phyloP scores from a whole-genome alignment of 1,284 basidiomycete species.

The Rhodotorula mucilaginosa region DNA sequence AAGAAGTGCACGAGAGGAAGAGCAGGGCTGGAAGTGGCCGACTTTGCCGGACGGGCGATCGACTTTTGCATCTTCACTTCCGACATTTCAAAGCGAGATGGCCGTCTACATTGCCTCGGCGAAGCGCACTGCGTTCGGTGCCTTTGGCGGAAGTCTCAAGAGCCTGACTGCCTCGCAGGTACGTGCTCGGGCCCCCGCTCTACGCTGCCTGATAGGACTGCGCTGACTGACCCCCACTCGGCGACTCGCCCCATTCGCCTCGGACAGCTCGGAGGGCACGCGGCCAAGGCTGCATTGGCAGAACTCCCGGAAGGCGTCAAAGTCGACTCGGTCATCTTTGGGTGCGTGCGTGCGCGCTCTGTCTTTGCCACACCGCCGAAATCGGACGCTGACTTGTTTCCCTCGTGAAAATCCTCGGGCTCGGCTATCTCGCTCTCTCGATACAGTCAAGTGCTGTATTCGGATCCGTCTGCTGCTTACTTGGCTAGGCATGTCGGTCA shows the following conservation, averaged over 20 bases:
- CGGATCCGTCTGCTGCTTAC: constrained; percentile 74
- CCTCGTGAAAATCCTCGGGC: neutral
- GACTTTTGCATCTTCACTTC: neutral
- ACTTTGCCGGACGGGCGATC: neutral
- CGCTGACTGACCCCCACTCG: neutral
- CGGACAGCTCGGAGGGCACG: constrained; percentile 53
- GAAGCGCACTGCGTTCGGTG: constrained; percentile 58
- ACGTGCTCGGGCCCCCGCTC: neutral
- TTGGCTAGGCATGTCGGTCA: constrained; percentile 94
- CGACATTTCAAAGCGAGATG: neutral
- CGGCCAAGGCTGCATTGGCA: constrained; percentile 56
- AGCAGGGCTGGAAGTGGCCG: neutral
- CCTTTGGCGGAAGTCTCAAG: constrained; percentile 56
- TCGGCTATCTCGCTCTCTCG: neutral
- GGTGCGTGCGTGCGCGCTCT: constrained; percentile 44
- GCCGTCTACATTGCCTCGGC: constrained; percentile 48
- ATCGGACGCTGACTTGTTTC: neutral
- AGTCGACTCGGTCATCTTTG: constrained; percentile 55
- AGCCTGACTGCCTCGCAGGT: constrained; percentile 50
- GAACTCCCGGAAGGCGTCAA: constrained; percentile 52
- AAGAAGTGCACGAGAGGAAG: too few species aligned
- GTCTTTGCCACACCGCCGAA: too few species aligned
- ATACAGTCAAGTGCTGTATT: constrained; percentile 51
- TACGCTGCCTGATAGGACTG: neutral
- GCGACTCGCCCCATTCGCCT: constrained; percentile 22